These are phyloP conservation scores for Aspergillus mulundensis DNA, from an alignment of 495 filamentous ascomycete genomes.

Conservation along the genomic window DNA sequence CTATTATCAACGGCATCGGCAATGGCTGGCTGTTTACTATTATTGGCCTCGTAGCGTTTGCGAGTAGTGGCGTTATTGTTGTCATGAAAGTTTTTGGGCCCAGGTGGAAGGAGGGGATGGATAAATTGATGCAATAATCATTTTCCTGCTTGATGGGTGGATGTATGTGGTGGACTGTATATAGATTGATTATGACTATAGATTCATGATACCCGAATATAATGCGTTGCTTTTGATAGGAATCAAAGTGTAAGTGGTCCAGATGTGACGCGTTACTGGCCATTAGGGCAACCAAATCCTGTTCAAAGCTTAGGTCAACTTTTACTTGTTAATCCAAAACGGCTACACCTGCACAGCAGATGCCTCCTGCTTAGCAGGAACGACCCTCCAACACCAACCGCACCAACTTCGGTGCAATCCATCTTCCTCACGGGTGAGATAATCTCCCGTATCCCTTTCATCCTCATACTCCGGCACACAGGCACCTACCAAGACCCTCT, in stretches of 20 bases:
- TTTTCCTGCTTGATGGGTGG: not conserved
- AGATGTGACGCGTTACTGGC: too few species aligned
- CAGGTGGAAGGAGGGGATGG: constrained; percentile 68
- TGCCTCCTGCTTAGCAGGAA: constrained; percentile 31
- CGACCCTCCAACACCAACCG: constrained; percentile 48
- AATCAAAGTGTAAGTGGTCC: too few species aligned
- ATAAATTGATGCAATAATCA: constrained; percentile 35
- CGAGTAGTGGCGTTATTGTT: constrained; percentile 54
- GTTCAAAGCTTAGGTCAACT: too few species aligned
- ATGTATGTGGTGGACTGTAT: too few species aligned
- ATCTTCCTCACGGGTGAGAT: constrained; percentile 62
- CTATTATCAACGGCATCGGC: constrained; percentile 75
- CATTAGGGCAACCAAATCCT: too few species aligned
- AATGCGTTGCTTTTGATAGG: not conserved
- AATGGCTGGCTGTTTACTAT: constrained; percentile 89
- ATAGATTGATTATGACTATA: not conserved
- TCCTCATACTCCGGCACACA: constrained; percentile 80
- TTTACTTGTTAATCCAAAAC: not conserved
- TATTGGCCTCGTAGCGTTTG: constrained; percentile 60
- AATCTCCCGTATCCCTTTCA: constrained; percentile 57
- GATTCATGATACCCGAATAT: not conserved
- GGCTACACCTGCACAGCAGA: not conserved
- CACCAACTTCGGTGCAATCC: constrained; percentile 47
- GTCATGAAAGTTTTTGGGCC: constrained; percentile 62
- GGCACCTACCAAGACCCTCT: constrained; percentile 70